These are phyloP conservation scores for Cryptosporidium xiaoi DNA, from an alignment of 169 alveolate species.

Conservation along the genomic window DNA sequence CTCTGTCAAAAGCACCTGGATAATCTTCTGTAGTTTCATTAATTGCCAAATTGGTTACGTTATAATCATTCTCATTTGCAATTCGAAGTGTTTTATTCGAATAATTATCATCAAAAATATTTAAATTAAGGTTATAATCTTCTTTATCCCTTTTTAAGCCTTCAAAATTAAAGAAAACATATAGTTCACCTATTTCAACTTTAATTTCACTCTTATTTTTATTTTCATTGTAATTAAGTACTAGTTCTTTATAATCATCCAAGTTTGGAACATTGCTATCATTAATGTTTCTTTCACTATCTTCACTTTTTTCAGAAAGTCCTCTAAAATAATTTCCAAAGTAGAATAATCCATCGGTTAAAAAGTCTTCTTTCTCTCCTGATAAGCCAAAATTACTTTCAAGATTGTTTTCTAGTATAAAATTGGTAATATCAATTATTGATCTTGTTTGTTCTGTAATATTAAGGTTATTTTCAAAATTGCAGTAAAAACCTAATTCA, in stretches of 20 bases:
- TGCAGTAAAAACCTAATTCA: neutral
- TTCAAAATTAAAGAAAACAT: constrained; percentile 1
- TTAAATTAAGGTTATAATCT: neutral
- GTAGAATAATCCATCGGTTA: too few relatives aligned
- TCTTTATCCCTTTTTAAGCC: neutral
- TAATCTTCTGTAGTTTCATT: constrained; percentile 12
- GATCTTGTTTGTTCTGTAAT: neutral
- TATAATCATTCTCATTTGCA: neutral
- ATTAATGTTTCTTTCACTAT: too few relatives aligned
- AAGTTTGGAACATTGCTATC: too few relatives aligned
- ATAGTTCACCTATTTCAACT: neutral
- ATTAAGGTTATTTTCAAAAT: neutral
- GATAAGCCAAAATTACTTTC: neutral
- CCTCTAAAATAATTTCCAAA: too few relatives aligned
- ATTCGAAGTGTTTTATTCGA: neutral
- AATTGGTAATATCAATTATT: neutral
- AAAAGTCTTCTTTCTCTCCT: too few relatives aligned
- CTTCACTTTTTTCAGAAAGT: too few relatives aligned
- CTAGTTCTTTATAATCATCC: too few relatives aligned
- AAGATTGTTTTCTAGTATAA: neutral
- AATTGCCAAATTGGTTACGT: neutral
- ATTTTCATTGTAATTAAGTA: too few relatives aligned
- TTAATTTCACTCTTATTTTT: neutral
- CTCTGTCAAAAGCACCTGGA: constrained; percentile 60
- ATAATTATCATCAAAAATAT: neutral